phyloP scores from a whole-genome alignment of 176 grass and related monocot genomes.

The Juncus effusus region DNA sequence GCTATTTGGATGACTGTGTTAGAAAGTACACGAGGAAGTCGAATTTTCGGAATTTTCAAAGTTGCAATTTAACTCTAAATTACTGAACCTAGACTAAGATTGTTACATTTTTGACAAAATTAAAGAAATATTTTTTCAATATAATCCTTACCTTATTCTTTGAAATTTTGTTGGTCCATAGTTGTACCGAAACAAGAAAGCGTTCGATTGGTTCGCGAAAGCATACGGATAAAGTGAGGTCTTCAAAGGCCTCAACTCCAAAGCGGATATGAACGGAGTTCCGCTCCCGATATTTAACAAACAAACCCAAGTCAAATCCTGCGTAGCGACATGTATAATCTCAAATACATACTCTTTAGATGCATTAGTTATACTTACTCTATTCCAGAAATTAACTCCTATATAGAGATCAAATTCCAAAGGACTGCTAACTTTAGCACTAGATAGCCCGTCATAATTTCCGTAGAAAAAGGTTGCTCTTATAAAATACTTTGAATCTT shows the following conservation, averaged over 20 bases:
- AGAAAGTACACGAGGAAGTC: not conserved
- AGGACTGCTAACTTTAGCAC: not conserved
- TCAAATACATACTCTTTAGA: not conserved
- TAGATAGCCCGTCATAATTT: slow-evolving; percentile 47
- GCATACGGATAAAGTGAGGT: slow-evolving; percentile 20
- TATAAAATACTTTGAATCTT: slow-evolving; percentile 40
- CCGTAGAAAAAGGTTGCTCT: slow-evolving; percentile 40
- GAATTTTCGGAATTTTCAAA: not conserved
- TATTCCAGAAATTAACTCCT: slow-evolving; percentile 38
- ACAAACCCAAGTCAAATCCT: slow-evolving; percentile 37
- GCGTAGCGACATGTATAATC: slow-evolving; percentile 11
- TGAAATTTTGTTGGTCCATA: slow-evolving; percentile 22
- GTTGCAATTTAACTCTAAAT: not conserved
- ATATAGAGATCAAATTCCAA: slow-evolving; percentile 46
- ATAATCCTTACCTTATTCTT: slow-evolving; percentile 19
- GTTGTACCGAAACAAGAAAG: slow-evolving; percentile 16
- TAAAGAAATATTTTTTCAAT: not conserved
- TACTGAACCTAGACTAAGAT: not conserved
- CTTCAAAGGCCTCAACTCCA: slow-evolving; percentile 53
- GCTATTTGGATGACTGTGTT: not conserved
- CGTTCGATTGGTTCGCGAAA: slow-evolving; percentile 11
- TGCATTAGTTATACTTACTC: slow-evolving; percentile 27
- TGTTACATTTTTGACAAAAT: no score
- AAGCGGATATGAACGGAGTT: slow-evolving; percentile 67
- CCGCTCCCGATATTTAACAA: slow-evolving; percentile 41